A percentile compares a stretch with the other conserved stretches of the same genome.
phyloP scores from a whole-genome alignment of 2,329 filamentous ascomycete species.

The Myriosclerotinia curreyana region DNA sequence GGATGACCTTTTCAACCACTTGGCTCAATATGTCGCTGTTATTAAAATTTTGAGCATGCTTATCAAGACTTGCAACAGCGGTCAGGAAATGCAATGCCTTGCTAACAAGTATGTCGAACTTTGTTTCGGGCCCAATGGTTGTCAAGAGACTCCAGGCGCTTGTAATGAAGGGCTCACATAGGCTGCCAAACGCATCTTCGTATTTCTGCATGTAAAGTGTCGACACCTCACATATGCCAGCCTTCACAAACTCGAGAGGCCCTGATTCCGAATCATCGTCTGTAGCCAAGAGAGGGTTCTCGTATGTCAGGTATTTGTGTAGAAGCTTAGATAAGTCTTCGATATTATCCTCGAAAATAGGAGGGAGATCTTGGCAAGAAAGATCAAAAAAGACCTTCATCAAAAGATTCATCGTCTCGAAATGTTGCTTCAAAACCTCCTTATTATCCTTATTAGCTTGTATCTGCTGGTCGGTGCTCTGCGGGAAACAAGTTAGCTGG shows the following conservation, averaged over 20 bases:
- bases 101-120: conserved; percentile 92
- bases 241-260: conserved; percentile 80
- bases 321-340: conserved; percentile 71
- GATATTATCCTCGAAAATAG: conserved; percentile 89
- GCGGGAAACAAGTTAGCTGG: conserved; percentile 23
- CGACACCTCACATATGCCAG: conserved; percentile 87
- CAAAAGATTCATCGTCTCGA: conserved; percentile 81
- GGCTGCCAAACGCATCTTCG: conserved; percentile 83
- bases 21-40: conserved; percentile 74
- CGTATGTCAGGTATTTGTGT: conserved; percentile 89
- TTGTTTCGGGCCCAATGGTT: conserved; percentile 78
- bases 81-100: conserved; percentile 93
- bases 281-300: conserved; percentile 77
- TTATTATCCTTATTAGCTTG: conserved; percentile 74
- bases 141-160: conserved; percentile 91
- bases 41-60: conserved; percentile 84
- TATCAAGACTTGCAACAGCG: conserved; percentile 72
- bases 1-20: conserved; percentile 91
- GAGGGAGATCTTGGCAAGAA: conserved; percentile 94
- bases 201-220: conserved; percentile 93
- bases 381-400: conserved; percentile 94
- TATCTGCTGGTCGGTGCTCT: conserved; percentile 69
- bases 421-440: conserved; percentile 69
- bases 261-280: conserved; percentile 89
- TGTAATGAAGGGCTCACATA: conserved; percentile 79